phyloP scores from a whole-genome alignment of 2,329 filamentous ascomycete genomes.

The Aspergillus sp. region DNA sequence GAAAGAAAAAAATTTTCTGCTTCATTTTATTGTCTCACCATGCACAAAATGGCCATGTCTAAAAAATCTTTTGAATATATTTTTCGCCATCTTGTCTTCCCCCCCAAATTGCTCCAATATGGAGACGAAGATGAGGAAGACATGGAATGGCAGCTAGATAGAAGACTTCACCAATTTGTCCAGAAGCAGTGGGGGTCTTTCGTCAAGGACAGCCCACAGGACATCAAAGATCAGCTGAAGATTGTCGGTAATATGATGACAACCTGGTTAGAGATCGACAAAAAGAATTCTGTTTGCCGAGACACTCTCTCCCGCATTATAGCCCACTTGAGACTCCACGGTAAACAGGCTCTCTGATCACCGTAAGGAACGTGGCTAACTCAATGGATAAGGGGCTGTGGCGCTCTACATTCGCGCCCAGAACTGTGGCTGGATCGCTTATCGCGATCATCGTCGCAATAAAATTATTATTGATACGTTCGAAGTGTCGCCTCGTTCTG shows the following conservation, averaged over 20 bases:
- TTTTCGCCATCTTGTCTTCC: neutral
- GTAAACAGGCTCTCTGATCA: neutral
- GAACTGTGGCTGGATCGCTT: slow-evolving; percentile 46
- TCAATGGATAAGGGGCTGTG: slow-evolving; percentile 23
- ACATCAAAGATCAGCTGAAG: neutral
- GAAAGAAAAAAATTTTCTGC: too few species aligned
- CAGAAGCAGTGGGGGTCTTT: neutral
- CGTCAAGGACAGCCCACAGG: neutral
- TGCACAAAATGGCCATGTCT: too few species aligned
- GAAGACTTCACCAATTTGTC: neutral
- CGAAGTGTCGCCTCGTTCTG: slow-evolving; percentile 43
- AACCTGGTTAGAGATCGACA: neutral
- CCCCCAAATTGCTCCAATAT: neutral
- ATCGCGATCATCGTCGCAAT: slow-evolving; percentile 17
- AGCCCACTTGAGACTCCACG: neutral
- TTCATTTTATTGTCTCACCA: too few species aligned
- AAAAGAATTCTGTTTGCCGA: neutral
- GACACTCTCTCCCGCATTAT: neutral
- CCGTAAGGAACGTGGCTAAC: neutral
- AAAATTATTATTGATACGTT: slow-evolving; percentile 43
- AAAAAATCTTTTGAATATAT: neutral
- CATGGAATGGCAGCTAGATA: neutral
- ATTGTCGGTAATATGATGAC: neutral
- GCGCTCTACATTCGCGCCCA: slow-evolving; percentile 44
- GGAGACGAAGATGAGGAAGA: neutral